Base-by-base conservation (phyloP, 2,329 filamentous ascomycete species). In the Tolypocladium inflatum region DNA sequence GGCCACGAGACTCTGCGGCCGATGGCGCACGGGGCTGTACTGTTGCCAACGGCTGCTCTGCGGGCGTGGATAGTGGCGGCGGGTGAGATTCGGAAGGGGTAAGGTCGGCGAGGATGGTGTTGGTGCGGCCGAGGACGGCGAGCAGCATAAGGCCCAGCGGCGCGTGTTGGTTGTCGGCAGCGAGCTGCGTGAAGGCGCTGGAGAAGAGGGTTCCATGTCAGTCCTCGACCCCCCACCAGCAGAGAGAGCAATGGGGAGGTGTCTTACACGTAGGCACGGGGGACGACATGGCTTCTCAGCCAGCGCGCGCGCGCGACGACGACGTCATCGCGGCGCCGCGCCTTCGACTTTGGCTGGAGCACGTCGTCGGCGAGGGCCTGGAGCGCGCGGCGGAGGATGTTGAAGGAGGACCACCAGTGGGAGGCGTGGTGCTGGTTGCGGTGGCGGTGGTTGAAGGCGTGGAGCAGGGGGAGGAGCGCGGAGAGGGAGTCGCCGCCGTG, bases 381-480 rank as follows among this genome's bases (percentile, higher is more conserved):
- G 10, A 88, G 70, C 58, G 85, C 80, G 53, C 89, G 87, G 41
- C 90, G 85, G 63, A 97, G 80, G 62, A 87, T 80, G 56, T 81
- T 81, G 61, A 97, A 84, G 65, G 85, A 83, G 19, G 75, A 70
- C 84, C 89, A 97, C 93, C 93, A 99, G 68, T 85, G 83, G 37
- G 86, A 82, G 61, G 82, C 79, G 57, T 86, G 86, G 72, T 97
- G 93, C 75, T 97, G 93, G 75, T 97, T 97, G 68, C 86, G 87
- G 77, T 97, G 94, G 66, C 91, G 90, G 70, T 90, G 86, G 72
- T 87, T 83, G 66, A 95, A 83, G 63, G 89, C 81, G 66, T 87
- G 79, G 51, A 97, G 83, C 53, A 92, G 74, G 55, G 81, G 70
- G 35, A 76, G 64, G 35, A 79, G 67, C 2, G 76, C 69, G 3